phyloP scores from a whole-genome alignment of 164 flowering plant genomes.

The Magnolia changhungtana region DNA sequence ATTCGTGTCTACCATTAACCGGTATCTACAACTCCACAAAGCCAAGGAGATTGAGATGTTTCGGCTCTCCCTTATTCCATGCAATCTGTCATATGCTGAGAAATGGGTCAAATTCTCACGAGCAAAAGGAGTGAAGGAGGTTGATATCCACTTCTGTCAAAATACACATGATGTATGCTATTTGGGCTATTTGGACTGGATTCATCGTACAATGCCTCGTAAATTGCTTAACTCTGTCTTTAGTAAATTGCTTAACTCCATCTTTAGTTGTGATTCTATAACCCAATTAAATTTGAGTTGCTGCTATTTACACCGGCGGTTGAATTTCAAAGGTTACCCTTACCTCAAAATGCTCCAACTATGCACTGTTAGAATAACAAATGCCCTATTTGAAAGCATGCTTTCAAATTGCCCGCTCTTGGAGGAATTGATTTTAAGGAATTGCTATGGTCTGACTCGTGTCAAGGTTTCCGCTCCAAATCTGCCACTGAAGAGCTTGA shows the following conservation, averaged over 20 bases:
- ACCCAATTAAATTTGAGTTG: background rate
- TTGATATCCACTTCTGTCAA: background rate
- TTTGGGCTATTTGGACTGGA: too few relatives aligned
- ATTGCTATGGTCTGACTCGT: background rate
- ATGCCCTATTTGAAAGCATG: background rate
- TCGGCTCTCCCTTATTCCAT: background rate
- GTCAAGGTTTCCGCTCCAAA: background rate
- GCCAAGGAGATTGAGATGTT: background rate
- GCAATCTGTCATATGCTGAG: background rate
- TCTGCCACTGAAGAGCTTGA: background rate
- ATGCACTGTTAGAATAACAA: background rate
- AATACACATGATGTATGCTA: too few relatives aligned
- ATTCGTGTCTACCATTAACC: slow-evolving; percentile 1
- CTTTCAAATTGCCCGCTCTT: background rate
- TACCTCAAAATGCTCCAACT: background rate
- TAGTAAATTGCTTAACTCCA: background rate
- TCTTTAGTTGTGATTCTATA: slow-evolving; percentile 7
- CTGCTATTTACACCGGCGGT: background rate
- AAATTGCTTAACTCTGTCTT: too few relatives aligned
- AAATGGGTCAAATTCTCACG: slow-evolving; percentile 6
- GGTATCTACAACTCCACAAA: background rate
- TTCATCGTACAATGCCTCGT: too few relatives aligned
- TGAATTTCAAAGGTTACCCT: background rate
- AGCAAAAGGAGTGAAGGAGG: background rate
- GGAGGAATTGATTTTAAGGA: background rate